Conservation (phyloP, 495 filamentous ascomycete genomes). For the Talaromyces ruber region DNA sequence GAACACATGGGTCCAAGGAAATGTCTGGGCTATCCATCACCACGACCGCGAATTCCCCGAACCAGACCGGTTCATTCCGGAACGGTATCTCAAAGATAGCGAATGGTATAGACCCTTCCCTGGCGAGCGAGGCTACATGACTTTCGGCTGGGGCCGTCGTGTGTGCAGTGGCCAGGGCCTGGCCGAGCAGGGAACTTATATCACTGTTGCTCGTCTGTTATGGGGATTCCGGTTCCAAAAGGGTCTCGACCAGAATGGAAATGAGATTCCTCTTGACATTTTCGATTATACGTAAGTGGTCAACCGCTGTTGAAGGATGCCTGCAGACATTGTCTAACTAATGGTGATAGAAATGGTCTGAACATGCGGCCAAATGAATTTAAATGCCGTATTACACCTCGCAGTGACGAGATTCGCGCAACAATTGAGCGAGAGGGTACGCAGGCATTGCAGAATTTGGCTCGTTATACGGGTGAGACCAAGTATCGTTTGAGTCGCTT, state of each 20-base stretch:
- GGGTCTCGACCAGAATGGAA: slow-evolving; percentile 29
- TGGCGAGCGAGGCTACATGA: slow-evolving; percentile 54
- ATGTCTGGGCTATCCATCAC: slow-evolving; percentile 29
- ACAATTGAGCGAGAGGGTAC: background rate
- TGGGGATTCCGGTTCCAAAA: slow-evolving; percentile 6
- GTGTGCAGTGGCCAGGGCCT: slow-evolving; percentile 29
- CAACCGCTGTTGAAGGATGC: background rate
- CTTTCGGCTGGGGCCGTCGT: slow-evolving; percentile 42
- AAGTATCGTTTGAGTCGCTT: background rate
- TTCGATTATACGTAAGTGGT: slow-evolving; percentile 4
- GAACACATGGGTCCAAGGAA: slow-evolving; percentile 17
- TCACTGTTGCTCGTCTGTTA: background rate
- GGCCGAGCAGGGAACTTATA: slow-evolving; percentile 30
- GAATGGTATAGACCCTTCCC: slow-evolving; percentile 41
- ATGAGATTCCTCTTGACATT: slow-evolving; percentile 40
- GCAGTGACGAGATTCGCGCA: background rate
- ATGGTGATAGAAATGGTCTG: background rate
- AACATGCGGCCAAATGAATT: background rate
- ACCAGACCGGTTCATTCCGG: slow-evolving; percentile 22
- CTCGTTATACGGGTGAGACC: background rate
- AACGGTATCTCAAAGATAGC: slow-evolving; percentile 22
- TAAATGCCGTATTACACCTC: background rate
- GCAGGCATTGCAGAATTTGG: background rate
- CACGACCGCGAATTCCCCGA: slow-evolving; percentile 34
- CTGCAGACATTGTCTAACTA: background rate